Percentiles rank a stretch among this genome's conserved stretches.
These are phyloP conservation scores for Arabidopsis arenosa DNA, from an alignment of 345 rosid genomes.

Conservation along the genomic window DNA sequence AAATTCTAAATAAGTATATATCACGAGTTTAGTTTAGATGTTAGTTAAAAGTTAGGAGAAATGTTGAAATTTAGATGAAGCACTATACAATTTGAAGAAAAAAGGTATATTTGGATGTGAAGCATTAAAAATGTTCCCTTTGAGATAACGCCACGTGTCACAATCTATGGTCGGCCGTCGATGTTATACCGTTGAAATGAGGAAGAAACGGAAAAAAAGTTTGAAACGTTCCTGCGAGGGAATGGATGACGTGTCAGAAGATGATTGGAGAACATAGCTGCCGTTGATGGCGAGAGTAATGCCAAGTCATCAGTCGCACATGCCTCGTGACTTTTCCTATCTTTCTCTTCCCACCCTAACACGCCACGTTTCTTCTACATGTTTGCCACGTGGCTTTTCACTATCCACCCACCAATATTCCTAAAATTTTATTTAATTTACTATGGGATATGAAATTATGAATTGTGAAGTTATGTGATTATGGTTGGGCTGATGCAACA, in stretches of 20 bases:
- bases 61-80: background rate
- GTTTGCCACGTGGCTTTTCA: conserved; percentile 49
- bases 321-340: conserved; percentile 55
- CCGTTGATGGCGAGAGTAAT: conserved; percentile 42
- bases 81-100: background rate
- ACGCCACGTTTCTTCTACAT: conserved; percentile 55
- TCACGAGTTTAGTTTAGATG: background rate
- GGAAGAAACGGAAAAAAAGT: conserved; percentile 22
- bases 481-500: conserved; percentile 2
- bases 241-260: conserved; percentile 29
- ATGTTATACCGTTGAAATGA: conserved; percentile 35
- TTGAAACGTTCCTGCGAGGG: conserved; percentile 43
- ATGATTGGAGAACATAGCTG: conserved; percentile 22
- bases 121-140: conserved; percentile 4
- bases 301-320: conserved; percentile 44
- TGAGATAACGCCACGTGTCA: conserved; percentile 27
- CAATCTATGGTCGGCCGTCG: conserved; percentile 3
- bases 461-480: background rate
- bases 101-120: background rate
- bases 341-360: conserved; percentile 41
- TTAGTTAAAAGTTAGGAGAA: conserved; percentile 22
- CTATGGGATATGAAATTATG: background rate
- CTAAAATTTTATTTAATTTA: background rate
- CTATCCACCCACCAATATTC: conserved; percentile 28
- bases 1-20: background rate